Conservation (phyloP, 805 yeast genomes). For the Wickerhamomyces chaumierensis region DNA sequence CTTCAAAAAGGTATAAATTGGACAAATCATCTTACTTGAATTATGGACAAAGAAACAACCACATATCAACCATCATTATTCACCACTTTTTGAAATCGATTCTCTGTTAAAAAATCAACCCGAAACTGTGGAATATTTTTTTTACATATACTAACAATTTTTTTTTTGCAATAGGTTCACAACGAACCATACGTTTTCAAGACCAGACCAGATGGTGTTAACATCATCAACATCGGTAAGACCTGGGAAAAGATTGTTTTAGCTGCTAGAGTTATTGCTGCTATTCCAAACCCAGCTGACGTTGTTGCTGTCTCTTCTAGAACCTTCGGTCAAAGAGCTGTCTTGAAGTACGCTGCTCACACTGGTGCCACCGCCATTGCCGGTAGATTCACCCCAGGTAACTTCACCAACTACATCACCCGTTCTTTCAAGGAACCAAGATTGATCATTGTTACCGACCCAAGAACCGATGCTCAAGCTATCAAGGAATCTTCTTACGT, state of each 20-base stretch:
- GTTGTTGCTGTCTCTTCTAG: constrained; percentile 98
- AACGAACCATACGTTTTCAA: constrained; percentile 94
- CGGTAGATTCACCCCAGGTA: constrained; percentile 99
- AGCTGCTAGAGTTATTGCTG: constrained; percentile 99
- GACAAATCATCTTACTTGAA: too few relatives aligned
- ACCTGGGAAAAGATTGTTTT: constrained; percentile 99
- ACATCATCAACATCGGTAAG: constrained; percentile 95
- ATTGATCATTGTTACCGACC: constrained; percentile 97
- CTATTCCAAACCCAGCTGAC: constrained; percentile 96
- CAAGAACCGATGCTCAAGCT: constrained; percentile 99
- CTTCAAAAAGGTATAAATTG: too few relatives aligned
- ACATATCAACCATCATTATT: too few relatives aligned
- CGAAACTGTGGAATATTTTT: neutral
- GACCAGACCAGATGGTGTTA: constrained; percentile 99
- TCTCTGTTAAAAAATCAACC: neutral
- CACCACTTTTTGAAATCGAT: too few relatives aligned
- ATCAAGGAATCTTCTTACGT: constrained; percentile 99
- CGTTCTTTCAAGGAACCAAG: constrained; percentile 99
- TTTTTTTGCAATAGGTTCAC: constrained; percentile 62
- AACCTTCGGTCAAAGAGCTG: constrained; percentile 99
- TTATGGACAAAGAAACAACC: too few relatives aligned
- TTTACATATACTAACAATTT: constrained; percentile 7
- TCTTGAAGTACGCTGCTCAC: constrained; percentile 98
- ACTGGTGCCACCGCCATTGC: constrained; percentile 99
- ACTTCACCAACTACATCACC: constrained; percentile 99